A percentile compares a stretch with the other conserved stretches of the same genome.
Evolutionary conservation across 352 stramenopile genomes (phyloP).

Genomic region (Globisporangium sylvaticum): DNA sequence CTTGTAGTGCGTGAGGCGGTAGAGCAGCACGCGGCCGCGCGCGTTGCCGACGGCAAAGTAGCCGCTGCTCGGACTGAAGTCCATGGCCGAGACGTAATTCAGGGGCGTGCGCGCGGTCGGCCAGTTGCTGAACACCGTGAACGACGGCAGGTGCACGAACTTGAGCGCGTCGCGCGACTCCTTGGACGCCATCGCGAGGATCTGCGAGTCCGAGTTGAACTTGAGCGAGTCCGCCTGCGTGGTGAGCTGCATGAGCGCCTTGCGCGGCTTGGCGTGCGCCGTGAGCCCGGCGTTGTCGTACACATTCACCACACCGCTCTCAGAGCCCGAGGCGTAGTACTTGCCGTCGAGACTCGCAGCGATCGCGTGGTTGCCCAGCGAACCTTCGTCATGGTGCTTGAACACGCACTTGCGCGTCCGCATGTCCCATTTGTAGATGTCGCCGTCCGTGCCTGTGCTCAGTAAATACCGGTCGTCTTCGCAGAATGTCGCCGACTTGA

Average conservation of each 20-base stretch:
- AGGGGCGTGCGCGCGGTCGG: constrained; percentile 95
- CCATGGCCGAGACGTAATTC: constrained; percentile 93
- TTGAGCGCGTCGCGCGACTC: constrained; percentile 93
- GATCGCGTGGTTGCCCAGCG: constrained; percentile 77
- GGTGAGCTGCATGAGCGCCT: constrained; percentile 97
- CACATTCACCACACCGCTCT: constrained; percentile 97
- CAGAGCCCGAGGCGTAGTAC: constrained; percentile 90
- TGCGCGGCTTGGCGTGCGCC: constrained; percentile 66
- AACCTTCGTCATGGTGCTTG: constrained; percentile 83
- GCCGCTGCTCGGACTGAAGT: constrained; percentile 94
- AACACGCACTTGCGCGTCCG: constrained; percentile 79
- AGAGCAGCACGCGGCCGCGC: constrained; percentile 95
- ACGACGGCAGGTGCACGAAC: constrained; percentile 92
- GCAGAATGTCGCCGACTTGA: constrained; percentile 88
- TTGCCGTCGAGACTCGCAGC: constrained; percentile 60
- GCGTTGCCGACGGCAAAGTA: constrained; percentile 96
- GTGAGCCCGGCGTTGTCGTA: constrained; percentile 84
- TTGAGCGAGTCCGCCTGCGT: constrained; percentile 87
- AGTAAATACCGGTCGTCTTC: constrained; percentile 91
- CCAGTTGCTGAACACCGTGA: constrained; percentile 98
- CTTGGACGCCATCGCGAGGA: constrained; percentile 92
- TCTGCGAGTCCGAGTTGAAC: constrained; percentile 93
- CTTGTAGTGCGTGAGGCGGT: constrained; percentile 93
- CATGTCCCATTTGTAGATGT: constrained; percentile 97
- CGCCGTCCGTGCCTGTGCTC: constrained; percentile 92